A percentile compares a stretch with the other conserved stretches of the same genome.
These are phyloP conservation scores for Trametes punicea DNA, from an alignment of 768 basidiomycete species.

Conservation along the genomic window DNA sequence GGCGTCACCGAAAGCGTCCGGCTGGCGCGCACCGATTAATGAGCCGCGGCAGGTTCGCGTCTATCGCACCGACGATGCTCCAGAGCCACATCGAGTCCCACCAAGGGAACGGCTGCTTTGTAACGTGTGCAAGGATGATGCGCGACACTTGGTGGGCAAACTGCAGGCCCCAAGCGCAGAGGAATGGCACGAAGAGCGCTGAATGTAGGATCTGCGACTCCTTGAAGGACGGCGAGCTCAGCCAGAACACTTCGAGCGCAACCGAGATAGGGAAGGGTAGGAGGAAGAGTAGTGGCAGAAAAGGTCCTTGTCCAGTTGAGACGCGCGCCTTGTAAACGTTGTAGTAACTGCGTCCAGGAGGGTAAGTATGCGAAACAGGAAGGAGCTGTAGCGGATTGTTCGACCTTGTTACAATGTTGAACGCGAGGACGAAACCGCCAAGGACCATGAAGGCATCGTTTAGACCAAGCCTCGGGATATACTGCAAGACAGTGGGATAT, in stretches of 20 bases:
- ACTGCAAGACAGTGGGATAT: conserved; percentile 42
- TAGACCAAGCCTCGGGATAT: conserved; percentile 64
- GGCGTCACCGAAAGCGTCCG: too few species aligned
- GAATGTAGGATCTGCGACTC: conserved; percentile 73
- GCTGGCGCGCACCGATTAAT: conserved; percentile 62
- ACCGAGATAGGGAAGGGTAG: conserved; percentile 76
- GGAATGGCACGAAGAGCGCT: conserved; percentile 78
- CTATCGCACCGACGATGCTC: conserved; percentile 71
- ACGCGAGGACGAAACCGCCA: conserved; percentile 60
- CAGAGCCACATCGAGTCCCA: conserved; percentile 89
- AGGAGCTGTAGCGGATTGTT: not conserved
- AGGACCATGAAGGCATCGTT: conserved; percentile 91
- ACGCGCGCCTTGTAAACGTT: conserved; percentile 73
- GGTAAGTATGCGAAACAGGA: not conserved
- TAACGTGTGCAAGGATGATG: conserved; percentile 93
- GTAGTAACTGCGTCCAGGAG: conserved; percentile 51
- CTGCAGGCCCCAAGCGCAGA: conserved; percentile 90
- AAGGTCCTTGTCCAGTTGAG: conserved; percentile 38
- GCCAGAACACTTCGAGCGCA: conserved; percentile 76
- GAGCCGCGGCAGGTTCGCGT: conserved; percentile 74
- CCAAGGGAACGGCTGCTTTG: conserved; percentile 75
- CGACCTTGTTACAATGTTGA: conserved; percentile 78
- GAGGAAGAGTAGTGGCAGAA: conserved; percentile 66
- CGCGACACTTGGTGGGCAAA: conserved; percentile 88
- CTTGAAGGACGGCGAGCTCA: conserved; percentile 60